These are phyloP conservation scores for Chloromonas sp. DNA, from an alignment of 163 green algal genomes.

Conservation along the genomic window DNA sequence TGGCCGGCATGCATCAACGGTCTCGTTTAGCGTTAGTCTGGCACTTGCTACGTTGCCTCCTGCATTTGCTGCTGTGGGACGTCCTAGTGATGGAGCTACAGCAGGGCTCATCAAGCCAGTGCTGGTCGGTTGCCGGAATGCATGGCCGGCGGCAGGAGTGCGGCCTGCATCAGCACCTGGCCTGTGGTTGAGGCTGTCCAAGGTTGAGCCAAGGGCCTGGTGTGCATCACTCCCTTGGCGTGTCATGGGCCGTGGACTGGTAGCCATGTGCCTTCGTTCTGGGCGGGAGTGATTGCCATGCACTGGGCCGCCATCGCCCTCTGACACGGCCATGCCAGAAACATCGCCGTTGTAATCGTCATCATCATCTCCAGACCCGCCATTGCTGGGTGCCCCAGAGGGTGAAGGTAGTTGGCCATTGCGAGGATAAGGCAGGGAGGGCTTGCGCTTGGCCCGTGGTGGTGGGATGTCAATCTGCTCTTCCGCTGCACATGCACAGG, in stretches of 20 bases:
- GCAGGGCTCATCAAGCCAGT: no score
- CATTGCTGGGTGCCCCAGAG: no score
- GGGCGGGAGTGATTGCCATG: background rate
- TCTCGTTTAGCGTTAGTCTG: no score
- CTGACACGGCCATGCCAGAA: background rate
- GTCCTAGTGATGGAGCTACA: background rate
- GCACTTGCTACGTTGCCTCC: background rate
- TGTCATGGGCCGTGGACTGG: no score
- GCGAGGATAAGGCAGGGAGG: background rate
- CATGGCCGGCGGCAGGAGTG: no score
- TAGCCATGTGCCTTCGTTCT: background rate
- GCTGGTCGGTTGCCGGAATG: no score
- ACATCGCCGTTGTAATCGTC: background rate
- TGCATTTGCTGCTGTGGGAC: background rate
- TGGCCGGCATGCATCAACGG: background rate
- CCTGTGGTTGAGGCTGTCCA: no score
- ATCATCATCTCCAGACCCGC: background rate
- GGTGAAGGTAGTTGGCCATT: background rate
- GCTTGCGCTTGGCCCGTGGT: slow-evolving; percentile 79
- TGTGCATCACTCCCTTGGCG: background rate
- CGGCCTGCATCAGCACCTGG: no score
- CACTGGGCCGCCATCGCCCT: background rate
- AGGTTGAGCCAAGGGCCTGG: background rate
- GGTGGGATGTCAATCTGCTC: slow-evolving; percentile 67
- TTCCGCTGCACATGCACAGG: background rate